Evolutionary conservation across 1,284 basidiomycete species (phyloP), one percentile per base, ranked within the genome.

Genomic region (Taiwanofungus camphoratus): DNA sequence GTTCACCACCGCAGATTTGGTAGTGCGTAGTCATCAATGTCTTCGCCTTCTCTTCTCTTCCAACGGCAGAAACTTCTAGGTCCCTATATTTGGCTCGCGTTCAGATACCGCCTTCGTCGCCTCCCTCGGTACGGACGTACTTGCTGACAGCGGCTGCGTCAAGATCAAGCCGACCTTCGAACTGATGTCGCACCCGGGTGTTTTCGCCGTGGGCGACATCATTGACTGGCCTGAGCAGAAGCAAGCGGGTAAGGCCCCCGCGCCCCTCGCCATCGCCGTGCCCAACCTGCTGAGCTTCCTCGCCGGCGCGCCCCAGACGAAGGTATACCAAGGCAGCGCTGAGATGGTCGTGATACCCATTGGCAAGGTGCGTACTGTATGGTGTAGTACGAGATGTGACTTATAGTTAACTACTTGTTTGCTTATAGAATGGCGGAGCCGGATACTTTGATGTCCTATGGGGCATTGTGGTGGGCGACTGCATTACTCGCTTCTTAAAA

Each of bases 131-230:
- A 50, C 62, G 0, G 64, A 64, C 34, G 60, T 65, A 0, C 62
- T 82, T 16, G 68, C 67, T 2, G 42, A 59, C 1, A 51, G 52
- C 20, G 71, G 75, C 21, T 64, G 56, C 41, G 67, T 82, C 35
- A 72, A 70, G 45, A 68, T 82, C 6, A 59, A 64, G 22, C 65
- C 73, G 6, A 77, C 75, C 3, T 64, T 83, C 15, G 76, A 81
- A 53, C 53, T 82, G 4, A 51, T 52, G 13, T 59, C 58, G 1
- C 62, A 77, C 55, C 59, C 71, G 0, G 65, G 66, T 36, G 72
- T 82, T 18, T 82, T 80, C 52, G 79, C 78, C 0, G 65, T 62
- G 3, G 81, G 81, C 7, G 81, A 83, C 54, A 68, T 76, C 39
- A 71, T 77, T 41, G 73, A 78, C 21, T 76, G 71, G 70, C 38